Conservation (phyloP, 192 early-diverging fungal species). For the Rhizoclosmatium globosum region DNA sequence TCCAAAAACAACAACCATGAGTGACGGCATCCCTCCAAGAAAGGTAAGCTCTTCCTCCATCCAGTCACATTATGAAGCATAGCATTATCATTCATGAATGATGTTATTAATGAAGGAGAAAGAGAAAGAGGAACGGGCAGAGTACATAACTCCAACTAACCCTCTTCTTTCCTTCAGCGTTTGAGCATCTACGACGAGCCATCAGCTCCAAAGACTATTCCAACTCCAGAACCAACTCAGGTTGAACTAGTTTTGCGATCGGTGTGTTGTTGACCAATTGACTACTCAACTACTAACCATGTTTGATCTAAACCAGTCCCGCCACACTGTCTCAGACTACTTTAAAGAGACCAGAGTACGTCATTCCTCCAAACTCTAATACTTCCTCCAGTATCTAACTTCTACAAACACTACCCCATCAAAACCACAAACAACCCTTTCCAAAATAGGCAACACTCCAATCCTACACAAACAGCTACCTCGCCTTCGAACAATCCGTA, state of each 20-base stretch:
- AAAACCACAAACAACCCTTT: not conserved
- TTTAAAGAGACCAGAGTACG: constrained; percentile 17
- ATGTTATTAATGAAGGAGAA: too few relatives aligned
- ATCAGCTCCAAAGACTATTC: not conserved
- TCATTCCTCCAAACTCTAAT: not conserved
- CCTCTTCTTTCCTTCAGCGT: constrained; percentile 9
- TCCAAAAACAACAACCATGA: constrained; percentile 1
- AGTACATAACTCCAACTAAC: not conserved
- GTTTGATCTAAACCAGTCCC: not conserved
- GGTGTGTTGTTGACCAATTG: not conserved
- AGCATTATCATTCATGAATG: not conserved
- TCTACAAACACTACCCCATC: not conserved
- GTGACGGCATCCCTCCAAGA: not conserved
- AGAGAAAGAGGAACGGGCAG: too few relatives aligned
- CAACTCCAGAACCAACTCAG: not conserved
- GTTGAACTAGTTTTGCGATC: constrained; percentile 18
- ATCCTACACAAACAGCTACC: constrained; percentile 7
- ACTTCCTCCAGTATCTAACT: not conserved
- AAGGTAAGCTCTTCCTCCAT: not conserved
- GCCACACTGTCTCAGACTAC: constrained; percentile 17
- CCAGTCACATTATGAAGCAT: not conserved
- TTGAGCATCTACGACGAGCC: constrained; percentile 28
- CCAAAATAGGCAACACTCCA: constrained; percentile 2
- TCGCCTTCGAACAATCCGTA: constrained; percentile 8
- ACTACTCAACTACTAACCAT: not conserved